Base-by-base conservation (phyloP, 192 early-diverging fungal genomes). In the Radiomyces spectabilis region DNA sequence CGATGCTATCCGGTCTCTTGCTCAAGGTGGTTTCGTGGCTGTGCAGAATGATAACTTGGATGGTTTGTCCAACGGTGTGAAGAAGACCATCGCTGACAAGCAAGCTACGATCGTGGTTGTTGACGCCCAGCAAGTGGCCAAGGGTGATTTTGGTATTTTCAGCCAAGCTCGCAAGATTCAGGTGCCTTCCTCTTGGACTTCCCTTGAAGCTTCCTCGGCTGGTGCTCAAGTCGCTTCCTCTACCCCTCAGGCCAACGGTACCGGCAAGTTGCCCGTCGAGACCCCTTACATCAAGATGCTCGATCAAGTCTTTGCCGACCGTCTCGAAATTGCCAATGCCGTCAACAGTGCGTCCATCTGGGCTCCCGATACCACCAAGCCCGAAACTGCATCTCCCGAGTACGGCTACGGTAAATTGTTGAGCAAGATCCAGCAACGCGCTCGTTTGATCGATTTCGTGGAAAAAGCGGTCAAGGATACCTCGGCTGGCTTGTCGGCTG, bases 341-440 rank as follows among this genome's bases (percentile, higher is more conserved):
- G 63, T 82, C 52, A 75, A 81, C 45, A 71, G 76, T 54, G 37
- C 61, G n/a, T 83, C 90, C 50, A 76, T 92, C 52, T 87, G 86
- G 86, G 78, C 81, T 53, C 71, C 77, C 35, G 42, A 65, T 57
- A 79, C 77, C 46, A 57, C 68, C n/a, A 49, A 66, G 43, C 69
- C 72, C n/a, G 39, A 60, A 21, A 62, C 57, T 10, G 72, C 81
- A n/a, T 85, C 73, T 50, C 88, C 90, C 42, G 91, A 95, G 73
- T 93, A 85, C 72, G 93, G 90, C 26, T 91, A 90, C 59, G 93
- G 93, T 39, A 73, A 79, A 42, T 73, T 90, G 29, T 57, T 91
- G 4, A 76, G 80, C 22, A 77, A 79, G 52, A 69, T 83, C 47
- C 84, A 82, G 63, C 65, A 76, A 51, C 89, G 91, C 51, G 60